A percentile compares a stretch with the other conserved stretches of the same genome.
Evolutionary conservation across 306 rosid genomes (phyloP).

Genomic region (Alnus rubra): DNA sequence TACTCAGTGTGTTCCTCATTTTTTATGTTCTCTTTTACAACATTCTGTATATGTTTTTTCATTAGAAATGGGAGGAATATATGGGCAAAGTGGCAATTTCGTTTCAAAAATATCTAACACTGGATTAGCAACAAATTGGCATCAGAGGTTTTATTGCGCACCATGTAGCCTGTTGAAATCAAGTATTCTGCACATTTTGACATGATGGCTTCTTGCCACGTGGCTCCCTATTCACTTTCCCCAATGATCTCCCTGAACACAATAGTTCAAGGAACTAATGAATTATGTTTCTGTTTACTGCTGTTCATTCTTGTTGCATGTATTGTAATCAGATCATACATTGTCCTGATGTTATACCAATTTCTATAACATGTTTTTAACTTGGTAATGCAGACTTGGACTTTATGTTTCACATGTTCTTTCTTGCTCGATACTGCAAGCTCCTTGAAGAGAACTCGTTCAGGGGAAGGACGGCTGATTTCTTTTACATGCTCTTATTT

Average conservation of each 20-base stretch:
- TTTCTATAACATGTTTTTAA: constrained; percentile 26
- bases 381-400: constrained; percentile 74
- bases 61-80: background rate
- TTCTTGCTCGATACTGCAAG: constrained; percentile 97
- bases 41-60: background rate
- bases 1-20: background rate
- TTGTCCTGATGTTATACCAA: background rate
- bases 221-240: constrained; percentile 6
- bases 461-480: constrained; percentile 94
- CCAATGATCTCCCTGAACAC: constrained; percentile 2
- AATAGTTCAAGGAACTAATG: background rate
- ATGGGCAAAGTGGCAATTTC: background rate
- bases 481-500: constrained; percentile 90
- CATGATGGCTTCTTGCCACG: constrained; percentile 2
- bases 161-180: background rate
- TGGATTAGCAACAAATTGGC: background rate
- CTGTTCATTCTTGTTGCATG: background rate
- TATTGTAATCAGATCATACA: background rate
- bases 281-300: background rate
- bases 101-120: background rate
- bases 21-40: background rate
- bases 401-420: constrained; percentile 98
- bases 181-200: constrained; percentile 9
- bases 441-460: constrained; percentile 98
- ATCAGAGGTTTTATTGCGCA: background rate